phyloP scores from a whole-genome alignment of 2,329 filamentous ascomycete genomes.

The Didymosphaeria variabile region DNA sequence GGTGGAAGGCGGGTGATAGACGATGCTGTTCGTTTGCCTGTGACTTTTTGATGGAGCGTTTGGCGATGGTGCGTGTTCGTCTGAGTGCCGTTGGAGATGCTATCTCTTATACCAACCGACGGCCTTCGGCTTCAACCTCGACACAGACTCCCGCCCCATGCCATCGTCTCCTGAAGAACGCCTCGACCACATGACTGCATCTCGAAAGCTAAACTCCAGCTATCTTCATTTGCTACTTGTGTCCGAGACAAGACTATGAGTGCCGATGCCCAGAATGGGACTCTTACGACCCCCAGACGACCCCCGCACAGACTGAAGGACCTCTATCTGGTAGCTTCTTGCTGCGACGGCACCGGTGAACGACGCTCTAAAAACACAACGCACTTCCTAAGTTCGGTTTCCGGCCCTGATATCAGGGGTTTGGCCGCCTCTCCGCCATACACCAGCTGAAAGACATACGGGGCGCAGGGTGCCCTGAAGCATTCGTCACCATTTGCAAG shows the following conservation, averaged over 20 bases:
- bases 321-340: constrained; percentile 2
- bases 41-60: not conserved
- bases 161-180: not conserved
- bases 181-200: not conserved
- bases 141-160: not conserved
- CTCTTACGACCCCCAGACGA: not conserved
- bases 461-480: not conserved
- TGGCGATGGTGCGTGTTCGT: too few relatives aligned
- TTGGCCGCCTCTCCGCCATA: not conserved
- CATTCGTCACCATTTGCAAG: not conserved
- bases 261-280: constrained; percentile 4
- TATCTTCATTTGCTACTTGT: not conserved
- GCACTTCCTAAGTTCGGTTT: constrained; percentile 7
- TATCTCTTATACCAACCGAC: not conserved
- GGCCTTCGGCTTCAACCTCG: not conserved
- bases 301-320: constrained; percentile 7
- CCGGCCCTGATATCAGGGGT: not conserved
- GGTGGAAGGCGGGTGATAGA: not conserved
- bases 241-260: not conserved
- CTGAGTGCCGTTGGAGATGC: not conserved
- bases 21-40: not conserved
- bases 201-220: not conserved
- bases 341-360: constrained; percentile 7
- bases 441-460: constrained; percentile 1
- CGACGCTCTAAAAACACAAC: not conserved